Base-by-base conservation (phyloP, 2,329 filamentous ascomycete genomes). In the Pleomassaria siparia region DNA sequence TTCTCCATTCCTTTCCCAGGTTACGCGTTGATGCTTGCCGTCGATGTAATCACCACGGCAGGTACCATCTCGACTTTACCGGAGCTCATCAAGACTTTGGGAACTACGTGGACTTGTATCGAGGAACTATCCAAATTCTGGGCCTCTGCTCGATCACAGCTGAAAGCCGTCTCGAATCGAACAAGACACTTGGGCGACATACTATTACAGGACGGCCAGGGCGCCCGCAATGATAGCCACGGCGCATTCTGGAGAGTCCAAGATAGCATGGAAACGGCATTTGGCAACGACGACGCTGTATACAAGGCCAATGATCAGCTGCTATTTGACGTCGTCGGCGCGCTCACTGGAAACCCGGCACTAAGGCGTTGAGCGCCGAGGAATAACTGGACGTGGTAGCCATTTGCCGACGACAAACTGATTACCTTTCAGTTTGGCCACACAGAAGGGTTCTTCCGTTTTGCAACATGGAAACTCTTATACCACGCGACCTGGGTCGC, bases 1-100 rank as follows among this genome's bases (percentile, higher is more conserved):
- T 76, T 80, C 32, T 78, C 81, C 0, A 66, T 63, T 25, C 84
- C 85, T 0, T 83, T 85, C 51, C 74, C 82, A 15, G 82, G 81
- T n/a, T 82, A 81, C 53, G 78, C 80, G 5, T 77, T 86, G 20
- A 72, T 84, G 26, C 78, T 83, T 40, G 85, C 86, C 0, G 75
- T 86, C 26, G 87, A 90, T 56, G 80, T 88, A 1, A 74, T 88
- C 46, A 82, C 82, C 11, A 80, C 85, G 0, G 81, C 79, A 4
- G 82, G 85, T 1, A 60, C 56, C 9, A 50, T 60, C 9, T 40
- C 58, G 3, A 56, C 55, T 1, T 64, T 85, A 6, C 68, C 74
- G 0, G 74, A 78, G 11, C 63, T 88, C 10, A 75, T 87, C 29
- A 75, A 80, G 9, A 75, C 78, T 10, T 76, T 87, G 41, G 58